phyloP scores from a whole-genome alignment of 2,329 filamentous ascomycete genomes.

The Grosmannia clavigera region DNA sequence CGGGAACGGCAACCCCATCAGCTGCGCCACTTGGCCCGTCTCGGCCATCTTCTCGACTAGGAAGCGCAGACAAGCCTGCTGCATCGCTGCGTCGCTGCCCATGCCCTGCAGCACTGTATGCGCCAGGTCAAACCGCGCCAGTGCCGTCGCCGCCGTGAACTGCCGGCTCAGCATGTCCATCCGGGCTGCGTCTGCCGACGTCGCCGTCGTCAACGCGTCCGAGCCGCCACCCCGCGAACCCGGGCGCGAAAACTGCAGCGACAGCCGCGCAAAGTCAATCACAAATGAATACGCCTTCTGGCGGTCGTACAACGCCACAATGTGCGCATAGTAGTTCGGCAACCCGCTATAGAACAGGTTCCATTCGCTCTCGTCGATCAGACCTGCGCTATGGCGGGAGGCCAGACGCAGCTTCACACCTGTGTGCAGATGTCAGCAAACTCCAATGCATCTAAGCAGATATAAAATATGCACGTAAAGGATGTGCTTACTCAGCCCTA shows the following conservation, averaged over 20 bases:
- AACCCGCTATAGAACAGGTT: conserved; percentile 57
- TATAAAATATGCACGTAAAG: neutral
- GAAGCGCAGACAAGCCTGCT: conserved; percentile 56
- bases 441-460: neutral
- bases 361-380: conserved; percentile 68
- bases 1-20: conserved; percentile 63
- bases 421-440: conserved; percentile 13
- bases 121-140: conserved; percentile 68
- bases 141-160: conserved; percentile 71
- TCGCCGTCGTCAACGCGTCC: conserved; percentile 1
- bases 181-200: conserved; percentile 12
- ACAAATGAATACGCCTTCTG: conserved; percentile 68
- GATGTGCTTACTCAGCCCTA: conserved; percentile 60
- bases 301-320: conserved; percentile 70
- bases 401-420: conserved; percentile 32
- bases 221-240: neutral
- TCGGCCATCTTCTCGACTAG: conserved; percentile 61
- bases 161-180: conserved; percentile 68
- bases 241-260: conserved; percentile 47
- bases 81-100: conserved; percentile 39
- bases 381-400: conserved; percentile 45
- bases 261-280: conserved; percentile 68
- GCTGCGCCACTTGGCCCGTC: conserved; percentile 48
- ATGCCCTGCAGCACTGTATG: conserved; percentile 69
- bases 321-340: conserved; percentile 75